Conservation (phyloP, 495 filamentous ascomycete species). For the Talaromyces thailandensis region DNA sequence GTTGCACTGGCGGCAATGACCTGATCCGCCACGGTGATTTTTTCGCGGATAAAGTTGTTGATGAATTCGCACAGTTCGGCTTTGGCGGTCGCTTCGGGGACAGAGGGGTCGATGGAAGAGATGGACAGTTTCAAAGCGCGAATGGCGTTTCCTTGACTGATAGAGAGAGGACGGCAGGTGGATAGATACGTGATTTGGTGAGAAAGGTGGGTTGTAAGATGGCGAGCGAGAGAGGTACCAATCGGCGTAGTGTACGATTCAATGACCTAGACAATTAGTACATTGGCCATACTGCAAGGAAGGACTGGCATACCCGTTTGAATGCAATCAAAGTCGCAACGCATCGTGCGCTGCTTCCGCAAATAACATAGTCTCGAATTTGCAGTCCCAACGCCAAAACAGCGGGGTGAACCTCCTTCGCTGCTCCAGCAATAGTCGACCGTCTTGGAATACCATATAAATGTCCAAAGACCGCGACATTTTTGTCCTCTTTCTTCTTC, state of each 20-base stretch:
- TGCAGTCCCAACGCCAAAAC: constrained; percentile 81
- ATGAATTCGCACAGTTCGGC: constrained; percentile 66
- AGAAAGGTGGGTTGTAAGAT: constrained; percentile 87
- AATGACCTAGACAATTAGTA: constrained; percentile 54
- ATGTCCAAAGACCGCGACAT: constrained; percentile 74
- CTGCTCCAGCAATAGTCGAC: constrained; percentile 62
- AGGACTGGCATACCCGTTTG: constrained; percentile 55
- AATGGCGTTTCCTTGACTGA: constrained; percentile 93
- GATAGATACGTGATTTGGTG: constrained; percentile 92
- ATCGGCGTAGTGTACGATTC: constrained; percentile 82
- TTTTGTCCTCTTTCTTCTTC: constrained; percentile 57
- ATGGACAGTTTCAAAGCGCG: constrained; percentile 87
- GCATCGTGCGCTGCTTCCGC: constrained; percentile 82
- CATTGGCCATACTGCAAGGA: neutral
- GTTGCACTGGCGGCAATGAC: constrained; percentile 71
- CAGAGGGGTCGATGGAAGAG: constrained; percentile 72
- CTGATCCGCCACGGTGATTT: constrained; percentile 76
- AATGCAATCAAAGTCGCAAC: constrained; percentile 83
- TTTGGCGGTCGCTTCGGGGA: constrained; percentile 72
- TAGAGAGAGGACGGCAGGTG: constrained; percentile 84
- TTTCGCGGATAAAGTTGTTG: constrained; percentile 82
- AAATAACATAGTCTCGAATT: constrained; percentile 80
- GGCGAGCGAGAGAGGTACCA: constrained; percentile 72
- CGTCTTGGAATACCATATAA: constrained; percentile 65
- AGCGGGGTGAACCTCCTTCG: constrained; percentile 85